phyloP scores from a whole-genome alignment of 2,329 filamentous ascomycete species.

The Grosmannia penicillata region DNA sequence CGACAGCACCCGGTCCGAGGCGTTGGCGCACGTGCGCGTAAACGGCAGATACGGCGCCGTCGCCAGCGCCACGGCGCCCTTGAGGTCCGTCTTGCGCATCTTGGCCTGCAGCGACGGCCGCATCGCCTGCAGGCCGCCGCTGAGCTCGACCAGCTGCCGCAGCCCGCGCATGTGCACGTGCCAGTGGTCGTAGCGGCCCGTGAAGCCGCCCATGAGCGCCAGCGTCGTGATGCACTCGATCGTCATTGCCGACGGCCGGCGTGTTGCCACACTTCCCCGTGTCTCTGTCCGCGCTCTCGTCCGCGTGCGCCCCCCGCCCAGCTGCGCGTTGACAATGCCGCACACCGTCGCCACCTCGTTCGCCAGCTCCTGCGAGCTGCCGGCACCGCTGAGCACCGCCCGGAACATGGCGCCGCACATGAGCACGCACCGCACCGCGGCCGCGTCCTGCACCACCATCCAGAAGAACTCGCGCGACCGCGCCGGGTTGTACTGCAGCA shows the following conservation, averaged over 20 bases:
- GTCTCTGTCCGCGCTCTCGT: too few relatives aligned
- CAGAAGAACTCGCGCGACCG: slow-evolving; percentile 14
- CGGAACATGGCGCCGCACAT: slow-evolving; percentile 17
- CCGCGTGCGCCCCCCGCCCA: slow-evolving; percentile 2
- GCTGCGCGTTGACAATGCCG: slow-evolving; percentile 10
- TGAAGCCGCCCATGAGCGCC: slow-evolving; percentile 17
- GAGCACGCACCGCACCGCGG: slow-evolving; percentile 16
- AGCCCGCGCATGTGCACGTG: slow-evolving; percentile 22
- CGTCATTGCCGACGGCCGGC: slow-evolving; percentile 13
- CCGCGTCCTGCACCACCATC: slow-evolving; percentile 13
- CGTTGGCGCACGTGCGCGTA: slow-evolving; percentile 11
- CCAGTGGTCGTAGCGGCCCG: slow-evolving; percentile 22
- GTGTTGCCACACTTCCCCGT: too few relatives aligned
- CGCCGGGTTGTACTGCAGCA: slow-evolving; percentile 17
- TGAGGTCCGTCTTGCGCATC: slow-evolving; percentile 19
- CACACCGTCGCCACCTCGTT: slow-evolving; percentile 10
- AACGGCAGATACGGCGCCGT: slow-evolving; percentile 19
- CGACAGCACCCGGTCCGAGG: slow-evolving; percentile 13
- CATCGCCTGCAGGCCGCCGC: slow-evolving; percentile 9
- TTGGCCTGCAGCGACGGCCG: slow-evolving; percentile 10
- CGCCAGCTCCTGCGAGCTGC: slow-evolving; percentile 9
- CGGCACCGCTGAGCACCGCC: slow-evolving; percentile 10
- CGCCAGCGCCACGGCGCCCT: slow-evolving; percentile 18
- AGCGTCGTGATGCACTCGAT: slow-evolving; percentile 19
- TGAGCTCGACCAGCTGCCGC: slow-evolving; percentile 16